These are phyloP conservation scores for Salix viminalis DNA, from an alignment of 345 rosid species.

Conservation along the genomic window DNA sequence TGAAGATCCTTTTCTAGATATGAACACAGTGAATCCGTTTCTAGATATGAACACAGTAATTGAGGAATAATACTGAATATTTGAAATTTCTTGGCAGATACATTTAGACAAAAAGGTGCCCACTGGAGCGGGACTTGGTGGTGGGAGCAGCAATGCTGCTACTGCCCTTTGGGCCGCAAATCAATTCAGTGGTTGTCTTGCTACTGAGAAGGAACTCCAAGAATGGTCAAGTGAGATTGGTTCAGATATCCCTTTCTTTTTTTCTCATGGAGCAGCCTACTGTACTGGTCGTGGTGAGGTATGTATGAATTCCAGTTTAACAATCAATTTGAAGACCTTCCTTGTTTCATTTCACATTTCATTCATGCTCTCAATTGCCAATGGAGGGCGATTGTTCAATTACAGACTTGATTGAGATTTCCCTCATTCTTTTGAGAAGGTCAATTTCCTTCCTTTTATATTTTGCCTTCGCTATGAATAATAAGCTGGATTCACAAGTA, in stretches of 20 bases:
- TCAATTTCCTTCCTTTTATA: background rate
- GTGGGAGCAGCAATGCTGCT: conserved; percentile 98
- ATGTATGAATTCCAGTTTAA: conserved; percentile 19
- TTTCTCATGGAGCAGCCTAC: conserved; percentile 91
- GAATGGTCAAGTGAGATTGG: conserved; percentile 98
- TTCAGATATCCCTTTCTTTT: conserved; percentile 94
- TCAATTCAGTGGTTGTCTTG: conserved; percentile 69
- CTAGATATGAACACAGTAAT: background rate
- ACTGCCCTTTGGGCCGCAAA: conserved; percentile 99
- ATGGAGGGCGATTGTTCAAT: background rate
- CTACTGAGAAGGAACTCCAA: conserved; percentile 81
- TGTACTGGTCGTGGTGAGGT: conserved; percentile 99
- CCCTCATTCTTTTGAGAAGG: background rate
- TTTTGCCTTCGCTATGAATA: background rate
- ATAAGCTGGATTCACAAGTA: background rate
- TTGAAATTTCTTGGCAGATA: conserved; percentile 43
- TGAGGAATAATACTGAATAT: background rate
- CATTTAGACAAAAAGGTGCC: conserved; percentile 91
- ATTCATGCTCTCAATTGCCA: conserved; percentile 3
- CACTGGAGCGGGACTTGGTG: conserved; percentile 93
- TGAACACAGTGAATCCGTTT: background rate
- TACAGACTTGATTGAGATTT: background rate
- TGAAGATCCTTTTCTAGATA: background rate
- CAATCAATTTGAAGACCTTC: conserved; percentile 3
- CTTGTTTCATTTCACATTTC: background rate